Conservation (phyloP, 192 early-diverging fungal genomes). For the Coemansia sp. region DNA sequence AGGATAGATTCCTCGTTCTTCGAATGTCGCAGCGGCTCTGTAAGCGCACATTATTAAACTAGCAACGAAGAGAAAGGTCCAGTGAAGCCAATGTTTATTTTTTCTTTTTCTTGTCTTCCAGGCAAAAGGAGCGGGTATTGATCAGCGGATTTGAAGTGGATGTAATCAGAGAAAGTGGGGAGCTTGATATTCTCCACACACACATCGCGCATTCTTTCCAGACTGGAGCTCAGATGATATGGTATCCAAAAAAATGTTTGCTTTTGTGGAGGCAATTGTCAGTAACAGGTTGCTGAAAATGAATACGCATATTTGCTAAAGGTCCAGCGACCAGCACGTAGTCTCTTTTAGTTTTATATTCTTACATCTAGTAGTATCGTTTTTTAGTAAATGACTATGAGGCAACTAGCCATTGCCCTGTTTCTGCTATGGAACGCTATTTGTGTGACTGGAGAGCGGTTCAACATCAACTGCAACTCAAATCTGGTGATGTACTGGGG, state of each 20-base stretch:
- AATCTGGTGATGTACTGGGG: conserved; percentile 64
- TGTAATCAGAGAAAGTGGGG: no score
- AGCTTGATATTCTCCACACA: no score
- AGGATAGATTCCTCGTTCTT: conserved; percentile 39
- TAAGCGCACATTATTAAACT: conserved; percentile 21
- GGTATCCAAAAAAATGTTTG: no score
- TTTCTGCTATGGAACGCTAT: conserved; percentile 21
- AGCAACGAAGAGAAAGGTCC: conserved; percentile 1
- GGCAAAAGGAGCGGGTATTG: neutral
- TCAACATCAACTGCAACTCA: conserved; percentile 52
- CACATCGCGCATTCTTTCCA: no score
- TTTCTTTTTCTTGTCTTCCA: no score
- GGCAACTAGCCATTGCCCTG: conserved; percentile 14
- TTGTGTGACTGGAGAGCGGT: conserved; percentile 26
- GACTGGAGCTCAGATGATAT: no score
- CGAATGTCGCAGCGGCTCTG: conserved; percentile 28
- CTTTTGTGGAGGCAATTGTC: no score
- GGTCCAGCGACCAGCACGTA: neutral
- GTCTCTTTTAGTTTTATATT: neutral
- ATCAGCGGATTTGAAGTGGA: neutral
- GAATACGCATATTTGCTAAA: no score
- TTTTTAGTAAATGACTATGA: conserved; percentile 10
- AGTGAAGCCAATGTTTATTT: no score
- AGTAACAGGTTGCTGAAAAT: no score
- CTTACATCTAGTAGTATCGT: neutral